A percentile compares a stretch with the other conserved stretches of the same genome.
Evolutionary conservation across 2,329 filamentous ascomycete species (phyloP).

Genomic region (Monosporascus sp.): DNA sequence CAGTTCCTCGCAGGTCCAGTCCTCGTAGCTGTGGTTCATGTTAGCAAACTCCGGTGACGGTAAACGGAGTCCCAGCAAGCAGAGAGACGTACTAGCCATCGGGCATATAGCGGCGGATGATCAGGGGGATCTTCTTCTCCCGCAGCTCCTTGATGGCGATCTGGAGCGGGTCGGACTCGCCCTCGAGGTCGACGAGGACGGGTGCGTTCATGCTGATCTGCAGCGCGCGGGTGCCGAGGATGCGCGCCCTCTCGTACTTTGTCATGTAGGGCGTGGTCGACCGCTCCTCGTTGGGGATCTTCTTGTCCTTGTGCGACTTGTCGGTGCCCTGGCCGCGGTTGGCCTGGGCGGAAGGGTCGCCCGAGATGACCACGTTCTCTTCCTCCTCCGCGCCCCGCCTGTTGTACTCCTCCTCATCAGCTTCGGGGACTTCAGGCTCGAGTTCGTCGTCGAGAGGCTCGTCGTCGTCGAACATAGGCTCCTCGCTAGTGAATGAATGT

Average conservation of each 20-base stretch:
- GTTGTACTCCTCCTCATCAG: constrained; percentile 45
- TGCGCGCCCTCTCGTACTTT: constrained; percentile 93
- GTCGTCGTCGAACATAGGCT: constrained; percentile 68
- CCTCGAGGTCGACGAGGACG: constrained; percentile 91
- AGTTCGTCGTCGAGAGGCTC: constrained; percentile 53
- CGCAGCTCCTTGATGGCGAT: constrained; percentile 96
- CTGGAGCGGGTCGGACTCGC: constrained; percentile 94
- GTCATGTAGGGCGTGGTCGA: constrained; percentile 98
- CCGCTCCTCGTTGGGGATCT: constrained; percentile 81
- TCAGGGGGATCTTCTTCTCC: constrained; percentile 97
- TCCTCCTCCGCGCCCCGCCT: constrained; percentile 51
- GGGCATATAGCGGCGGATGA: constrained; percentile 90
- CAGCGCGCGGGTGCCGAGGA: constrained; percentile 85
- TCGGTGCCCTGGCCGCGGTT: constrained; percentile 48
- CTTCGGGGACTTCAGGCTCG: constrained; percentile 48
- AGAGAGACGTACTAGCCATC: constrained; percentile 76
- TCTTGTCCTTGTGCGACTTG: constrained; percentile 69
- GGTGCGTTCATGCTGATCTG: constrained; percentile 99
- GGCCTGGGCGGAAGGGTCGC: constrained; percentile 56
- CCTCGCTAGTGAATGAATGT: constrained; percentile 47
- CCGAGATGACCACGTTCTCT: constrained; percentile 55
- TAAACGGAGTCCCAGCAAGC: constrained; percentile 4
- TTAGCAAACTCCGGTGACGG: constrained; percentile 12
- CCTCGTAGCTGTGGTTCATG: constrained; percentile 70
- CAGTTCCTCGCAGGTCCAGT: constrained; percentile 97